Evolutionary conservation across 805 yeast genomes (phyloP), one percentile per base, ranked within the genome.

Genomic region (Candida chauliodis): DNA sequence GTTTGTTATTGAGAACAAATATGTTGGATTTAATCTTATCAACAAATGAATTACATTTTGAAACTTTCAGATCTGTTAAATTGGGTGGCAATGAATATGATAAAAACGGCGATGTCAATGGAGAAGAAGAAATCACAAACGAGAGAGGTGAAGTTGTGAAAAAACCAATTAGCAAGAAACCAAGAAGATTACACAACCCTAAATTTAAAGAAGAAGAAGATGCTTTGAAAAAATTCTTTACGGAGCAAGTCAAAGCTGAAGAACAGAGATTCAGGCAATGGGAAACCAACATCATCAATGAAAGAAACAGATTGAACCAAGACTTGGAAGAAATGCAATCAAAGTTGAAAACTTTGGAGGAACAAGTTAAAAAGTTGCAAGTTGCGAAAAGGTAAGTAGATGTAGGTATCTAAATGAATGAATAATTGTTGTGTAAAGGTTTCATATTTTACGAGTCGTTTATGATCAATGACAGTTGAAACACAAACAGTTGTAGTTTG

Each of bases 221-320:
- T 60, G 84, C 90, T 23, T 74, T 93, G 58, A 88, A 93, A 76
- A 84, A 85, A 66, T 85, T 85, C 62, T 93, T 93, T 67, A 91
- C 98, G 8, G 97, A 90, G 63, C 97, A 93, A 70, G 73, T 93
- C 44, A 90, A 91, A 69, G 85, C 85, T 34, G 99, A 93, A 69
- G 99, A 93, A 57, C 95, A 88, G 55, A 78, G 99, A 58, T 93
- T 93, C 65, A 86, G 95, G 72, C 96, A 91, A 71, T 93, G 99
- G 99, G 97, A 90, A 69, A 86, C 89, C 52, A 91, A 93, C 59
- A 87, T 93, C 51, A 93, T 89, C 50, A 88, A 87, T 51, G 97
- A 93, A 69, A 84, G 96, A 69, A 86, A 89, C 64, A 79, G 95
- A 61, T 75, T 93, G 59, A 93, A 93, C 67, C 84, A 84, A 63